Evolutionary conservation across 208 protist species (phyloP).

Genomic region (Acanthamoeba polyphaga): DNA sequence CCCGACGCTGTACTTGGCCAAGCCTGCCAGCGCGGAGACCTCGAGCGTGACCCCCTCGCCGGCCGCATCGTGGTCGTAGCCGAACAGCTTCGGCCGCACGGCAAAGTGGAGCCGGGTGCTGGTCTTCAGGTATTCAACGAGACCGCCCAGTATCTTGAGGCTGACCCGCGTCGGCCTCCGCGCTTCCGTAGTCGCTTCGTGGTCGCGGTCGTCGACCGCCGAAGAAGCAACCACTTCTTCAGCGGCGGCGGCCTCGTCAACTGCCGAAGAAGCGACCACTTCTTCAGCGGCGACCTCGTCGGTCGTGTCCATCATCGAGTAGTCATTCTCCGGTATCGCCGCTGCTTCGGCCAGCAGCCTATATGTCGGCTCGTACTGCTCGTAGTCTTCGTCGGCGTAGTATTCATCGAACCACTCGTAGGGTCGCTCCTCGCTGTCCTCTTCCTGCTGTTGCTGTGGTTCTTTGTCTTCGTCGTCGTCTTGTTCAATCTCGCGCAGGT

Average conservation of each 20-base stretch:
- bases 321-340: too few species aligned
- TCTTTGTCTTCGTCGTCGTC: background rate
- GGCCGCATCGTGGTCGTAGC: background rate
- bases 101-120: background rate
- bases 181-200: background rate
- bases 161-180: background rate
- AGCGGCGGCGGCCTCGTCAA: too few species aligned
- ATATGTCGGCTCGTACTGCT: too few species aligned
- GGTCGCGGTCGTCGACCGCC: too few species aligned
- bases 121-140: background rate
- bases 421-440: background rate
- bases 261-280: too few species aligned
- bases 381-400: too few species aligned
- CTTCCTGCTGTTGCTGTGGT: background rate
- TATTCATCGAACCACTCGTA: too few species aligned
- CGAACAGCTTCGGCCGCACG: background rate
- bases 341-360: too few species aligned
- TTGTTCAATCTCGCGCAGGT: constrained; percentile 12
- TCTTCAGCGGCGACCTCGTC: too few species aligned
- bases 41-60: background rate
- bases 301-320: too few species aligned
- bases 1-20: constrained; percentile 29
- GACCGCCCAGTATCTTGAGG: constrained; percentile 8
- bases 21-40: constrained; percentile 8
- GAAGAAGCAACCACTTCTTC: too few species aligned